A percentile compares a stretch with the other conserved stretches of the same genome.
Evolutionary conservation across 2,329 filamentous ascomycete species (phyloP).

Genomic region (Raffaelea albimanens): DNA sequence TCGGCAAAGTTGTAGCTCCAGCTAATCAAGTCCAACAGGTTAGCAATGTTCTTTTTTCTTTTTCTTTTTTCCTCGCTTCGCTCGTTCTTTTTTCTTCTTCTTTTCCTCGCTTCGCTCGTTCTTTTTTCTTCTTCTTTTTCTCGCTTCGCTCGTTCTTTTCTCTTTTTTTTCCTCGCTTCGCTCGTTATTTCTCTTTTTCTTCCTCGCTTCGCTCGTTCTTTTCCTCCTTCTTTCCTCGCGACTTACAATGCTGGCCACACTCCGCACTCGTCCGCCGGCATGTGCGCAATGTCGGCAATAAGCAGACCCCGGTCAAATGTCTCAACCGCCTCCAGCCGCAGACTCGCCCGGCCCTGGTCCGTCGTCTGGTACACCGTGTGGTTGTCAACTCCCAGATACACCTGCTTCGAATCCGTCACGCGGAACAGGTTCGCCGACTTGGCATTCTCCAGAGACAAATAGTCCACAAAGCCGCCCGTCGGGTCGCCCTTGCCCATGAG

Average conservation of each 20-base stretch:
- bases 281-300: constrained; percentile 37
- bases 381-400: constrained; percentile 36
- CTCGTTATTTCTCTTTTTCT: background rate
- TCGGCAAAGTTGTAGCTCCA: constrained; percentile 26
- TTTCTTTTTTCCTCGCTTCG: background rate
- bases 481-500: constrained; percentile 13
- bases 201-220: too few species aligned
- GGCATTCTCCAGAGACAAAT: constrained; percentile 26
- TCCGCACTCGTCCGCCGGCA: constrained; percentile 37
- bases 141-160: too few species aligned
- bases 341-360: constrained; percentile 28
- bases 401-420: constrained; percentile 18
- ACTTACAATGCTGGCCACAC: constrained; percentile 42
- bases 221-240: too few species aligned
- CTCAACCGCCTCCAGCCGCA: constrained; percentile 35
- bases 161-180: too few species aligned
- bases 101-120: too few species aligned
- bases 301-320: constrained; percentile 37
- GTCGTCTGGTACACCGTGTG: constrained; percentile 19
- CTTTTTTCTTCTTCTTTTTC: too few species aligned
- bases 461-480: constrained; percentile 19
- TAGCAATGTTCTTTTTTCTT: background rate
- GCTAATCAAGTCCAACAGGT: too few species aligned
- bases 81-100: too few species aligned
- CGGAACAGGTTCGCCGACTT: constrained; percentile 29